A percentile compares a stretch with the other conserved stretches of the same genome.
Evolutionary conservation across 371 early-diverging fungal species (phyloP).

Genomic region (Blakeslea trispora): DNA sequence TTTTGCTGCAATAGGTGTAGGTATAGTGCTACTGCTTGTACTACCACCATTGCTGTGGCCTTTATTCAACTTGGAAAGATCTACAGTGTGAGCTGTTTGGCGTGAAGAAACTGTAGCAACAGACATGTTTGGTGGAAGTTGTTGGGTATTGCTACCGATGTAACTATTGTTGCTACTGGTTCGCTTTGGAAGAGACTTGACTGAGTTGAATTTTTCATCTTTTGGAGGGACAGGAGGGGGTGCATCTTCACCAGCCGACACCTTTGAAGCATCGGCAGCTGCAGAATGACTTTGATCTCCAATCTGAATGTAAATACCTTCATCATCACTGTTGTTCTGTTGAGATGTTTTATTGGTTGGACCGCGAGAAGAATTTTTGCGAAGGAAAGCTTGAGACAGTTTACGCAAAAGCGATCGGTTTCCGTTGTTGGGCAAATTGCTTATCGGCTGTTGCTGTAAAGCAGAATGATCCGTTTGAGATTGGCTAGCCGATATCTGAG

Average conservation of each 20-base stretch:
- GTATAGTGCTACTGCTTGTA: slow-evolving; percentile 4
- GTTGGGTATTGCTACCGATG: slow-evolving; percentile 1
- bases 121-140: slow-evolving; percentile 28
- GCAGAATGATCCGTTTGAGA: slow-evolving; percentile 1
- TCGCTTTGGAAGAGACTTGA: not conserved
- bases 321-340: slow-evolving; percentile 8
- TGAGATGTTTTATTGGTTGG: slow-evolving; percentile 18
- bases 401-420: slow-evolving; percentile 32
- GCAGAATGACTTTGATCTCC: not conserved
- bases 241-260: not conserved
- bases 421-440: not conserved
- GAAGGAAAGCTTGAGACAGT: slow-evolving; percentile 27
- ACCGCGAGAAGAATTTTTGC: slow-evolving; percentile 21
- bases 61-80: slow-evolving; percentile 12
- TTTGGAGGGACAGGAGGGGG: slow-evolving; percentile 31
- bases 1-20: slow-evolving; percentile 21
- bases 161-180: not conserved
- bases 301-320: not conserved
- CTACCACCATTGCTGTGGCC: not conserved
- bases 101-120: slow-evolving; percentile 29
- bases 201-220: slow-evolving; percentile 12
- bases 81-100: slow-evolving; percentile 30
- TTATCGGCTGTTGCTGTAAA: not conserved
- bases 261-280: not conserved
- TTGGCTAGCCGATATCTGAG: too few relatives aligned